Conservation (phyloP, 768 basidiomycete genomes). For the Boletus rufocinnamomeus region DNA sequence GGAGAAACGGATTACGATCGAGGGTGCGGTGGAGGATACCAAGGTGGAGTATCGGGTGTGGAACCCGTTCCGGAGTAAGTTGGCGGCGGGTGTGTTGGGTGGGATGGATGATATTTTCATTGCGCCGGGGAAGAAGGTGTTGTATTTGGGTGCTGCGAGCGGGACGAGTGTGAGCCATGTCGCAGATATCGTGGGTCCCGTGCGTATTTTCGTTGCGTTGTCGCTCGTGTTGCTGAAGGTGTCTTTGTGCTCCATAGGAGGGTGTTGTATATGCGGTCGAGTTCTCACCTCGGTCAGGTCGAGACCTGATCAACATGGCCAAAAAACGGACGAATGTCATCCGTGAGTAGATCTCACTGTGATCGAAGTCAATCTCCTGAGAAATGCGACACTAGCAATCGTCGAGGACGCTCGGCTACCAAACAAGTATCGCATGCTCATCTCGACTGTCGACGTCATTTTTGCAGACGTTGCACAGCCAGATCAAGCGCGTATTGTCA, state of each 20-base stretch:
- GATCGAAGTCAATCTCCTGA: conserved; percentile 2
- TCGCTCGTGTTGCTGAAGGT: conserved; percentile 6
- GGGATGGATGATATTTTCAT: conserved; percentile 95
- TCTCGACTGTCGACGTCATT: conserved; percentile 94
- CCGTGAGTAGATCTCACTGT: conserved; percentile 54
- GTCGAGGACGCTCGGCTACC: conserved; percentile 97
- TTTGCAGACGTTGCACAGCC: conserved; percentile 99
- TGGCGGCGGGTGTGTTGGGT: conserved; percentile 95
- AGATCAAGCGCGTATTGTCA: conserved; percentile 97
- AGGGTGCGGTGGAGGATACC: conserved; percentile 68
- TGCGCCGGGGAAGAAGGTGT: conserved; percentile 89
- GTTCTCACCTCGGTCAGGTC: conserved; percentile 94
- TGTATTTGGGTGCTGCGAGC: conserved; percentile 97
- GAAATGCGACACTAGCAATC: conserved; percentile 59
- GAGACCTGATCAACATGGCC: conserved; percentile 98
- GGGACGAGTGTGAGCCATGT: conserved; percentile 99
- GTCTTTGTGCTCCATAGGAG: conserved; percentile 52
- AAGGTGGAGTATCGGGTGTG: conserved; percentile 98
- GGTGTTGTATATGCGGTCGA: conserved; percentile 98
- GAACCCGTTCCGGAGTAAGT: conserved; percentile 98
- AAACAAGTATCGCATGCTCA: conserved; percentile 95
- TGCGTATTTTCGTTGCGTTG: conserved; percentile 39
- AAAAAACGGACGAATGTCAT: conserved; percentile 99
- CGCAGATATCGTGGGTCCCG: conserved; percentile 97
- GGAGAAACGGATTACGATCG: conserved; percentile 94